These are phyloP conservation scores for Geotrichum macrosporum DNA, from an alignment of 1,139 yeast species.

Conservation along the genomic window DNA sequence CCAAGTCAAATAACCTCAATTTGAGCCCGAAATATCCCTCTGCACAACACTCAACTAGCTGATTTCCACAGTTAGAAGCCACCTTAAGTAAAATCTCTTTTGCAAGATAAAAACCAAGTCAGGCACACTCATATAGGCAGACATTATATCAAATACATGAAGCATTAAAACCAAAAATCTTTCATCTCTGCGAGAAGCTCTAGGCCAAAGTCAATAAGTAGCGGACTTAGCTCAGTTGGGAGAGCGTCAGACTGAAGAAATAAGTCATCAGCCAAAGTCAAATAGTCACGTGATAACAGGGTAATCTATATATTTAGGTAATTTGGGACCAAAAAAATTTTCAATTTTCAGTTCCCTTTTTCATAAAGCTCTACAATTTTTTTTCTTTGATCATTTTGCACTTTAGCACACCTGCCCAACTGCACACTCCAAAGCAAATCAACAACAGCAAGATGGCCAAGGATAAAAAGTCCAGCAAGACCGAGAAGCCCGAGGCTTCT, in stretches of 20 bases:
- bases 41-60: no score
- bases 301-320: no score
- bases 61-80: no score
- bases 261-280: no score
- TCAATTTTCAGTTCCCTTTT: constrained; percentile 6
- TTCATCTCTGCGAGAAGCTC: no score
- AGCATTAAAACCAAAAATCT: no score
- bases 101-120: no score
- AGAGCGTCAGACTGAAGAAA: constrained; percentile 80
- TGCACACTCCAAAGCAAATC: neutral
- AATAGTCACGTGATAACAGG: neutral
- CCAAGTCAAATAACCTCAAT: no score
- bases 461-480: constrained; percentile 31
- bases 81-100: no score
- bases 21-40: no score
- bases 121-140: no score
- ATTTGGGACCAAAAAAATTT: constrained; percentile 10
- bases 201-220: neutral
- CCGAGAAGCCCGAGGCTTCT: constrained; percentile 23
- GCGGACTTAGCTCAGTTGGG: constrained; percentile 73
- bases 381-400: neutral
- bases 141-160: no score
- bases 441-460: constrained; percentile 35
- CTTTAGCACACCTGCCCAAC: neutral
- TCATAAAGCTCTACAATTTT: constrained; percentile 1